Evolutionary conservation across 148 eudicot genomes (phyloP), one percentile per base, ranked within the genome.

Genomic region (Persicaria maculosa): DNA sequence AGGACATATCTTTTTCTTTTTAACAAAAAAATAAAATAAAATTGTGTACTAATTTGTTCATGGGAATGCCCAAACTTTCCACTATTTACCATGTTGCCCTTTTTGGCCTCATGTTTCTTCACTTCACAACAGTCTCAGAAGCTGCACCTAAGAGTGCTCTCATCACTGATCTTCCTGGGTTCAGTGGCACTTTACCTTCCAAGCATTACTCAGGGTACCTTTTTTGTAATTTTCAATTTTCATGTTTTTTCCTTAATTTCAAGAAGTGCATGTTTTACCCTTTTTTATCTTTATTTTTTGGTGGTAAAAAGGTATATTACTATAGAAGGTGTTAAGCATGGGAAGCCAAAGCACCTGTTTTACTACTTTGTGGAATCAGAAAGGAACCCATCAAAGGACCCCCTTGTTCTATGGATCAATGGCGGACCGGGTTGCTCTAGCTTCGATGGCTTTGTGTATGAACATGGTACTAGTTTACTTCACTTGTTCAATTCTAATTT

Each of bases 341-440:
- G 57, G 19, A 61, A 74, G 20, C 10, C 75, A 5, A 84, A 84
- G 76, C 74, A 84, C 20, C 61, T 84, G 7, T 84, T 84, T 78
- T 82, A 84, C 55, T 84, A 84, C 76, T 84, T 84, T 72, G 87
- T 84, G 69, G 79, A 74, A 77, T 84, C 87, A 4, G 85, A 84
- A 71, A 81, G 87, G 43, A 79, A 79, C 12, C 79, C 87, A 12
- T 17, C 67, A 9, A 81, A 77, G 57, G 87, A 84, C 74, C 77
- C 87, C 16, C 55, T 84, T 68, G 87, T 84, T 40, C 72, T 84
- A 6, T 84, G 87, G 87, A 75, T 84, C 16, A 84, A 84, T 80
- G 86, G 86, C 7, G 86, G 86, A 0, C 86, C 86, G 2, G 86
- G 86, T 5, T 84, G 86, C 75, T 84, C 86, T 17, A 84, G 86